A percentile compares a stretch with the other conserved stretches of the same genome.
Conservation (phyloP, 768 basidiomycete species). For the Guyanaporus albipodus region DNA sequence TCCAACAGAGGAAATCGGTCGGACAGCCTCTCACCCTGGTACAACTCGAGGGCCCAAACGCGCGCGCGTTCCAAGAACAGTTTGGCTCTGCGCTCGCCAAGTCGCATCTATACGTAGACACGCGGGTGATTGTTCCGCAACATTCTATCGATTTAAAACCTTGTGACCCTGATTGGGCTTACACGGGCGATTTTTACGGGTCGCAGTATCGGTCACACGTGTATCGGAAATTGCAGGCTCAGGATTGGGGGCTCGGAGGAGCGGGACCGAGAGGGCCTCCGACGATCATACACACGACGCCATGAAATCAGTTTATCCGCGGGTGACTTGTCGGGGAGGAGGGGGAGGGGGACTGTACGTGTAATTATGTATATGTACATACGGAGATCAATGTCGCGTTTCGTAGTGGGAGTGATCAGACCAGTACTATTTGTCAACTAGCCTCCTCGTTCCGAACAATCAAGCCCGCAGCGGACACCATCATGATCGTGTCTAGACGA, state of each 20-base stretch:
- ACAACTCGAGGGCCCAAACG: conserved; percentile 26
- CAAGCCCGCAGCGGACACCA: not conserved
- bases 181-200: conserved; percentile 27
- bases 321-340: conserved; percentile 1
- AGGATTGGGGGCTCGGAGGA: conserved; percentile 23
- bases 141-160: conserved; percentile 16
- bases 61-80: conserved; percentile 25
- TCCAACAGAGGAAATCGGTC: conserved; percentile 30
- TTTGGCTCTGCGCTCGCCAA: conserved; percentile 24
- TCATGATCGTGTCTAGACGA: not conserved
- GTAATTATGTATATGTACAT: conserved; percentile 11
- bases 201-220: conserved; percentile 29
- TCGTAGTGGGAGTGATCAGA: not conserved
- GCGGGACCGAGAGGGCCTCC: conserved; percentile 24
- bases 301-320: conserved; percentile 8
- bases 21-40: conserved; percentile 24
- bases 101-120: conserved; percentile 25
- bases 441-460: too few relatives aligned
- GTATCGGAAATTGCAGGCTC: conserved; percentile 29
- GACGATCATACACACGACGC: conserved; percentile 26
- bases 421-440: too few relatives aligned
- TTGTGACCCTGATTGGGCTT: conserved; percentile 28
- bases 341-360: too few relatives aligned
- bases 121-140: conserved; percentile 15
- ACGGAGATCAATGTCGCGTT: not conserved